Evolutionary conservation across 305 asterid species (phyloP).

Genomic region (Rubia peregrina): DNA sequence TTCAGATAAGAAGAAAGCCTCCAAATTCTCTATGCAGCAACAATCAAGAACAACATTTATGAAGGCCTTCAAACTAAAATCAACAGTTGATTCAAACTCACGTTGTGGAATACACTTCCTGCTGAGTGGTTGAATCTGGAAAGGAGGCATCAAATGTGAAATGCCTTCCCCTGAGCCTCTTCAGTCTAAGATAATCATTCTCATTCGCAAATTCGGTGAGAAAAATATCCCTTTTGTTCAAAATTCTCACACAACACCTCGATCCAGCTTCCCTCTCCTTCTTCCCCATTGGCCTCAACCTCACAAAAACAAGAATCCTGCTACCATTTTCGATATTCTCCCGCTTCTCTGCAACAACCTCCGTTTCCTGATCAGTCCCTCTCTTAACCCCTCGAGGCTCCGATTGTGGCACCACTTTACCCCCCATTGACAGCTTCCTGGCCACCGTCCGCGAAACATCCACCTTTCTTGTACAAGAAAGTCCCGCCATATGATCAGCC

Average conservation of each 20-base stretch:
- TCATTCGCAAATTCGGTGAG: constrained; percentile 46
- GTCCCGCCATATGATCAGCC: constrained; percentile 26
- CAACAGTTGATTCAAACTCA: constrained; percentile 26
- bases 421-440: constrained; percentile 41
- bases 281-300: constrained; percentile 51
- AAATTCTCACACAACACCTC: constrained; percentile 45
- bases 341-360: constrained; percentile 22
- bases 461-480: constrained; percentile 31
- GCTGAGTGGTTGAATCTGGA: constrained; percentile 46
- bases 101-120: constrained; percentile 51
- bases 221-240: constrained; percentile 46
- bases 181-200: constrained; percentile 51
- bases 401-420: constrained; percentile 16
- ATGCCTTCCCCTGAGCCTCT: constrained; percentile 55
- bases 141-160: constrained; percentile 60
- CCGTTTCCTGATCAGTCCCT: constrained; percentile 31
- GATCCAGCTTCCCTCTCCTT: constrained; percentile 56
- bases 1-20: not conserved
- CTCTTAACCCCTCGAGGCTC: constrained; percentile 26
- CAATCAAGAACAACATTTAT: not conserved
- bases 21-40: not conserved
- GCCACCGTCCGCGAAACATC: constrained; percentile 25
- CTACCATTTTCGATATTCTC: constrained; percentile 21
- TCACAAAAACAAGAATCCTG: constrained; percentile 59
- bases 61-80: constrained; percentile 4